Percentiles rank a stretch among this genome's conserved stretches.
Conservation (phyloP, 2,329 filamentous ascomycete species). For the Fusarium temperatum region DNA sequence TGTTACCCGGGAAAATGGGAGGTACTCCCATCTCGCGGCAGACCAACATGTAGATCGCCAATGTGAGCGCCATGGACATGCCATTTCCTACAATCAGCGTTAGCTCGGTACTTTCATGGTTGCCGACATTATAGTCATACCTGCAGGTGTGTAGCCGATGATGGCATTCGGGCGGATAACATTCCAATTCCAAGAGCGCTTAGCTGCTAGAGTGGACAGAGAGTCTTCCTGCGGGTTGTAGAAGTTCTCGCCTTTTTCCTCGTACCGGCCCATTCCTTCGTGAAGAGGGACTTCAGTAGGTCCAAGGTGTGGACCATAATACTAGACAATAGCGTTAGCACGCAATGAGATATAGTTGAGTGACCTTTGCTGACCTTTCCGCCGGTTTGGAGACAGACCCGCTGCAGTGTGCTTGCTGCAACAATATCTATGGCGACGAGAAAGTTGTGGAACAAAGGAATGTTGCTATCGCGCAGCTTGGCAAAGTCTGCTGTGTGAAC, state of each 20-base stretch:
- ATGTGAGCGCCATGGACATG: slow-evolving; percentile 26
- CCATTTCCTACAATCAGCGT: slow-evolving; percentile 2
- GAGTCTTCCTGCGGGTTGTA: slow-evolving; percentile 31
- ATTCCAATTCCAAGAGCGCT: slow-evolving; percentile 28
- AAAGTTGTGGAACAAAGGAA: slow-evolving; percentile 30
- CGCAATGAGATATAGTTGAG: not conserved
- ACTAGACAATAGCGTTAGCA: not conserved
- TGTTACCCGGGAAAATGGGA: slow-evolving; percentile 27
- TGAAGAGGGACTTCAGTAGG: slow-evolving; percentile 27
- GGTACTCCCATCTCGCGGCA: slow-evolving; percentile 17
- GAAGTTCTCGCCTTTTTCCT: slow-evolving; percentile 31
- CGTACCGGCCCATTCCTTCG: slow-evolving; percentile 24
- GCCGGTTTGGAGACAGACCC: slow-evolving; percentile 27
- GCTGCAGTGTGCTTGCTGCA: slow-evolving; percentile 19
- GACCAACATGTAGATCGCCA: slow-evolving; percentile 26
- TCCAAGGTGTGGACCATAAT: slow-evolving; percentile 29
- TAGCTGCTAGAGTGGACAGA: slow-evolving; percentile 16
- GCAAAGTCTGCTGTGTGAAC: slow-evolving; percentile 26
- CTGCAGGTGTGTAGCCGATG: slow-evolving; percentile 27
- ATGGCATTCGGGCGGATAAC: slow-evolving; percentile 29
- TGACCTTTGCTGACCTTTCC: slow-evolving; percentile 9
- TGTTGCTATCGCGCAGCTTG: slow-evolving; percentile 24
- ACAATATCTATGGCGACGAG: slow-evolving; percentile 24
- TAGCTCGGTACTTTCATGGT: not conserved
- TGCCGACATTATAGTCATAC: not conserved